These are phyloP conservation scores for Solanum habrochaites DNA, from an alignment of 257 asterid species.

Conservation along the genomic window DNA sequence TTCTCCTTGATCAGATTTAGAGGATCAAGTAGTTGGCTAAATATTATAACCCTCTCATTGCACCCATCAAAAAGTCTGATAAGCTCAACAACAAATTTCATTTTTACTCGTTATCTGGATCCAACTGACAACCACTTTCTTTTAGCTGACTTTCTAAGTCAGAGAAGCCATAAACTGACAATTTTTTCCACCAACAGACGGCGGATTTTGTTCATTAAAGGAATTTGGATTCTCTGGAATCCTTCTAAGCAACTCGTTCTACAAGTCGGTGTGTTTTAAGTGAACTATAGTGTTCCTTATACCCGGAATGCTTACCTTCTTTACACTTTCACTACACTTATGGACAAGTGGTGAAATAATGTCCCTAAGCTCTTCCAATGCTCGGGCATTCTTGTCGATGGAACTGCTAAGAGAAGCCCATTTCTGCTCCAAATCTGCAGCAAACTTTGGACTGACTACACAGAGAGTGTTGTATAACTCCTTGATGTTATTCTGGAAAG, in stretches of 20 bases:
- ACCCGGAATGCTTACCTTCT: too few relatives aligned
- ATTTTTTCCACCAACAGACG: conserved; percentile 13
- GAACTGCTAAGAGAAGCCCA: conserved; percentile 27
- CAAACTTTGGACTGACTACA: conserved; percentile 43
- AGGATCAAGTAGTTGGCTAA: conserved; percentile 42
- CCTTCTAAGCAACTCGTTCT: conserved; percentile 15
- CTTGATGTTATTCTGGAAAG: conserved; percentile 54
- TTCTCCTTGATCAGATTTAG: conserved; percentile 25
- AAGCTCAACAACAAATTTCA: conserved; percentile 18
- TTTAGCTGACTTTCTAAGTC: too few relatives aligned
- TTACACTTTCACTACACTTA: conserved; percentile 28
- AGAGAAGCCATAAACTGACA: not conserved
- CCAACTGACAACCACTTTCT: too few relatives aligned
- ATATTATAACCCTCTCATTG: conserved; percentile 47
- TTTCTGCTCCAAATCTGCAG: conserved; percentile 2
- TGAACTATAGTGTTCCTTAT: conserved; percentile 8
- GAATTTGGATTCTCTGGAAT: not conserved
- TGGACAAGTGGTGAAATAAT: conserved; percentile 60
- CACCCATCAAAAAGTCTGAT: conserved; percentile 13
- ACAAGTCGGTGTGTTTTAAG: conserved; percentile 45
- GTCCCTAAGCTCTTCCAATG: conserved; percentile 21
- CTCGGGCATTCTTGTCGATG: conserved; percentile 8
- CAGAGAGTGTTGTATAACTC: conserved; percentile 60
- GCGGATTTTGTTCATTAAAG: conserved; percentile 21
- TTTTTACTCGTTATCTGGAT: too few relatives aligned